A percentile compares a stretch with the other conserved stretches of the same genome.
Evolutionary conservation across 1,284 basidiomycete genomes (phyloP).

Genomic region (Caloboletus firmus): DNA sequence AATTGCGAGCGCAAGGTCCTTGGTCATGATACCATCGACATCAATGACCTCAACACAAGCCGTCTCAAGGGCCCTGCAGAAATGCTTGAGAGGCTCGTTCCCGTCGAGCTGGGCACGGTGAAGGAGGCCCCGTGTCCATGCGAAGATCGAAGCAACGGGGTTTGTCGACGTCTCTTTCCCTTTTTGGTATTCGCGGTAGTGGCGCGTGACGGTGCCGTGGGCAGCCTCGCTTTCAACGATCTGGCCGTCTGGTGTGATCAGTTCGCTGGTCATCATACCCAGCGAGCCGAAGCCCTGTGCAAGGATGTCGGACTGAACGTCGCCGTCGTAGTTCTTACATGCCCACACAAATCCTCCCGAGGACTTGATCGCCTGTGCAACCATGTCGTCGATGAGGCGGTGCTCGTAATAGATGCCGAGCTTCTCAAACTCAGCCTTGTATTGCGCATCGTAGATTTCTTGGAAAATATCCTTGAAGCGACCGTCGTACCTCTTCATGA

Average conservation of each 20-base stretch:
- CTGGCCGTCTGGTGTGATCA: slow-evolving; percentile 93
- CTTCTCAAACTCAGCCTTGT: slow-evolving; percentile 82
- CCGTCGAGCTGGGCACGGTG: slow-evolving; percentile 93
- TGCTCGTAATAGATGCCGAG: slow-evolving; percentile 96
- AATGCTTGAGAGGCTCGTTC: slow-evolving; percentile 74
- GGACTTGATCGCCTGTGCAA: slow-evolving; percentile 96
- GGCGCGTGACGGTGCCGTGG: slow-evolving; percentile 93
- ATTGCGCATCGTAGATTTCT: slow-evolving; percentile 85
- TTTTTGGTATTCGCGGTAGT: slow-evolving; percentile 97
- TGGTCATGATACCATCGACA: slow-evolving; percentile 89
- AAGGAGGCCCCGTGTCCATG: slow-evolving; percentile 94
- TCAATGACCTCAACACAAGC: slow-evolving; percentile 94
- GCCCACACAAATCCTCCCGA: slow-evolving; percentile 98
- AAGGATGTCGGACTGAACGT: slow-evolving; percentile 90
- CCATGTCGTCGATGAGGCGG: slow-evolving; percentile 92
- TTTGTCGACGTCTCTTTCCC: slow-evolving; percentile 96
- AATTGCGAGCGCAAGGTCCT: slow-evolving; percentile 94
- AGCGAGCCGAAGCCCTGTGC: slow-evolving; percentile 93
- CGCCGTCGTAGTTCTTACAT: slow-evolving; percentile 96
- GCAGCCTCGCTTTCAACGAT: slow-evolving; percentile 93
- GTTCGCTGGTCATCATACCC: slow-evolving; percentile 98
- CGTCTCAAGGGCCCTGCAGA: slow-evolving; percentile 82
- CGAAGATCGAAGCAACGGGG: slow-evolving; percentile 98
- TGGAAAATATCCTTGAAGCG: slow-evolving; percentile 99
- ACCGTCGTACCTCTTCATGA: slow-evolving; percentile 95